Evolutionary conservation across 805 yeast genomes (phyloP).

Genomic region (Lachancea thermotolerans): DNA sequence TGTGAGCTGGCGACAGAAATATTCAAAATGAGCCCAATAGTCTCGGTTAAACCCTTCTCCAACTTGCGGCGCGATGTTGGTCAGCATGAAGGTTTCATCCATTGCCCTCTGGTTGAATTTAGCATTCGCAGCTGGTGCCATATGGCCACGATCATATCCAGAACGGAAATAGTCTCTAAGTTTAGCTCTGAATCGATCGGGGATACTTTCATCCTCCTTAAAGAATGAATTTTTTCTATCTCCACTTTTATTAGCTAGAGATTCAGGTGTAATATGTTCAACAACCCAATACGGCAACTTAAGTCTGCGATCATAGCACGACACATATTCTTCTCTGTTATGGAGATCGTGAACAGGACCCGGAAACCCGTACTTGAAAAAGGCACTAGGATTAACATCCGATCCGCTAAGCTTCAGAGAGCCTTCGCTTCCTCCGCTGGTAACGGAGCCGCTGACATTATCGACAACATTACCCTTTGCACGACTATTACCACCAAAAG

Average conservation of each 20-base stretch:
- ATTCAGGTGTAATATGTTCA: conserved; percentile 78
- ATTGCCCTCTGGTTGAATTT: conserved; percentile 83
- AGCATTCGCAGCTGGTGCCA: conserved; percentile 97
- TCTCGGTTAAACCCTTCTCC: conserved; percentile 97
- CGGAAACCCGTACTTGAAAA: conserved; percentile 89
- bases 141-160: conserved; percentile 96
- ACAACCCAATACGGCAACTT: conserved; percentile 83
- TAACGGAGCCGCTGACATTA: not conserved
- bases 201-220: conserved; percentile 80
- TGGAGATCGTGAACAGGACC: conserved; percentile 88
- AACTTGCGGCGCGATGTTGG: conserved; percentile 94
- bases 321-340: conserved; percentile 66
- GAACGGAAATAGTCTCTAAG: conserved; percentile 85
- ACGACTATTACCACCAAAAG: not conserved
- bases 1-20: conserved; percentile 75
- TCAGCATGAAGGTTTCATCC: conserved; percentile 87
- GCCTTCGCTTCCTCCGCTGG: not conserved
- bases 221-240: conserved; percentile 79
- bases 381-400: conserved; percentile 63
- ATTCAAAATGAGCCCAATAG: conserved; percentile 96
- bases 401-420: conserved; percentile 19
- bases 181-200: conserved; percentile 65
- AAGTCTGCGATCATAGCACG: conserved; percentile 78
- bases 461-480: not conserved
- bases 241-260: conserved; percentile 49